A percentile compares a stretch with the other conserved stretches of the same genome.
phyloP scores from a whole-genome alignment of 805 yeast species.

The Starmerella apis region DNA sequence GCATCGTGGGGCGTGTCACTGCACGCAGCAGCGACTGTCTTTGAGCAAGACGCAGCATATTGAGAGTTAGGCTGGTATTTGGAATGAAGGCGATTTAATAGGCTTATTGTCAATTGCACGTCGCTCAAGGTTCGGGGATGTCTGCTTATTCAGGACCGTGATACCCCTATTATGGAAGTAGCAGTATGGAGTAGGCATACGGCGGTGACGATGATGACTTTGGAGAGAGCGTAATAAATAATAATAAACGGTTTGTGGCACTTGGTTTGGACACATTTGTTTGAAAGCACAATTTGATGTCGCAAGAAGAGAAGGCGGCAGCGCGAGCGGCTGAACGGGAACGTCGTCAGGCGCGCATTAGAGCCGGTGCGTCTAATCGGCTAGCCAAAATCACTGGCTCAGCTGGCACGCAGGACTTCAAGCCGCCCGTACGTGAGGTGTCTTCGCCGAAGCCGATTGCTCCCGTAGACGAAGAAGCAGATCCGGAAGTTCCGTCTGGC shows the following conservation, averaged over 20 bases:
- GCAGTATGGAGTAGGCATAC: too few species aligned
- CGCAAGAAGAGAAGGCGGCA: slow-evolving; percentile 11
- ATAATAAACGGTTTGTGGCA: neutral
- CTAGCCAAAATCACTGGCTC: slow-evolving; percentile 30
- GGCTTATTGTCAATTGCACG: neutral
- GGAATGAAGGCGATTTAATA: neutral
- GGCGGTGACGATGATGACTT: too few species aligned
- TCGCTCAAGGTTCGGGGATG: neutral
- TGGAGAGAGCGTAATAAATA: too few species aligned
- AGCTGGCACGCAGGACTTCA: slow-evolving; percentile 24
- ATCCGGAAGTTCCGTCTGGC: slow-evolving; percentile 18
- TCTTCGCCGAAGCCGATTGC: neutral
- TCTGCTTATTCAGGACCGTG: too few species aligned
- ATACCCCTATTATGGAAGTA: too few species aligned
- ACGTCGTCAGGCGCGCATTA: slow-evolving; percentile 30
- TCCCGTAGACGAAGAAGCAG: neutral
- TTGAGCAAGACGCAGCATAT: slow-evolving; percentile 10
- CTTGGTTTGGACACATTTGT: too few species aligned
- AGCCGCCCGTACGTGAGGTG: slow-evolving; percentile 11
- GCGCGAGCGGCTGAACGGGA: slow-evolving; percentile 24
- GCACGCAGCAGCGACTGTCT: slow-evolving; percentile 12
- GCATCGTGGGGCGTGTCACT: slow-evolving; percentile 6
- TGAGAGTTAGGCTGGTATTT: neutral
- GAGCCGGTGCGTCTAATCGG: slow-evolving; percentile 27
- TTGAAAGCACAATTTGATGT: neutral